Evolutionary conservation across 2,329 filamentous ascomycete species (phyloP).

Genomic region (Fusarium coicis): DNA sequence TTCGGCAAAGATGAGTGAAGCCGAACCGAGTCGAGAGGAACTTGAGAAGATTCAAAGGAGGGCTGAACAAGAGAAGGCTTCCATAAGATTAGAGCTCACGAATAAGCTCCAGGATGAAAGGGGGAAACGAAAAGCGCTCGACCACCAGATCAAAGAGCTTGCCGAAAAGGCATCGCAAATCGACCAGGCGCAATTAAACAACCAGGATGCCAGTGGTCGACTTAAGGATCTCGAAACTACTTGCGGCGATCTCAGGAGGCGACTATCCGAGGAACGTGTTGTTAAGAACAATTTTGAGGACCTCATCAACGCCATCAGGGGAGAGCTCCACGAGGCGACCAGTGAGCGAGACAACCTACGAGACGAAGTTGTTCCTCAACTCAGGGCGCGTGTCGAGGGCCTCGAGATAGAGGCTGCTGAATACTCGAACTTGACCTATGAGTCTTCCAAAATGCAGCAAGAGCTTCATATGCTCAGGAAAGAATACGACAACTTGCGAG

Average conservation of each 20-base stretch:
- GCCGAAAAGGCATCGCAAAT: constrained; percentile 79
- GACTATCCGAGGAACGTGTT: constrained; percentile 84
- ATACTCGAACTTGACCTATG: constrained; percentile 78
- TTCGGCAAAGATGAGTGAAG: constrained; percentile 80
- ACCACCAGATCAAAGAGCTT: constrained; percentile 84
- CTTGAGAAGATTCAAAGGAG: constrained; percentile 84
- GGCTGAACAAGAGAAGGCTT: constrained; percentile 91
- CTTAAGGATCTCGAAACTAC: constrained; percentile 82
- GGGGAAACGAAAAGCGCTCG: constrained; percentile 76
- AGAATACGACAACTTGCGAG: constrained; percentile 71
- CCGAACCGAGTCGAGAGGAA: constrained; percentile 73
- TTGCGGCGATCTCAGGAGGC: constrained; percentile 84
- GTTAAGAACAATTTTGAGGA: constrained; percentile 96
- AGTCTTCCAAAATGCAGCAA: constrained; percentile 86
- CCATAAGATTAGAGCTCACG: constrained; percentile 84
- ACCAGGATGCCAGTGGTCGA: constrained; percentile 66
- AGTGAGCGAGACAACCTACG: constrained; percentile 93
- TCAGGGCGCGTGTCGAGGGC: constrained; percentile 80
- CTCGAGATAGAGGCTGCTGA: constrained; percentile 80
- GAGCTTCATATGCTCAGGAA: constrained; percentile 78
- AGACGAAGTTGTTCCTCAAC: constrained; percentile 85
- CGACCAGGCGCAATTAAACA: constrained; percentile 65
- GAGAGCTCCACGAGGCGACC: constrained; percentile 82
- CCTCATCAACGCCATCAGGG: constrained; percentile 82
- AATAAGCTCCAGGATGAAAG: constrained; percentile 90